A percentile compares a stretch with the other conserved stretches of the same genome.
phyloP scores from a whole-genome alignment of 2,329 filamentous ascomycete species.

The Botrytis hyacinthi region DNA sequence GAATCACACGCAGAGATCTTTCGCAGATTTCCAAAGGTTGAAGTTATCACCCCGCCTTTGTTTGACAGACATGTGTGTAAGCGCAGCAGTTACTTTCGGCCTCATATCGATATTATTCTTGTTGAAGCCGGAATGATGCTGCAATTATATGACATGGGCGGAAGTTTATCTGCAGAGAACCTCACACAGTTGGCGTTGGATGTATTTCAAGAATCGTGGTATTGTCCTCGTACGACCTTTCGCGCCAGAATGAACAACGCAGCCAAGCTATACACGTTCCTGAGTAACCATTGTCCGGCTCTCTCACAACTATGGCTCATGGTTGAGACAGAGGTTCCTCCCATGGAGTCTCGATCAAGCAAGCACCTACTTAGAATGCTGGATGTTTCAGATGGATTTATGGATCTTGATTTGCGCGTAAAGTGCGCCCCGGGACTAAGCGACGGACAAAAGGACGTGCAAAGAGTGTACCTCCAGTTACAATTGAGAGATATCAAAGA shows the following conservation, averaged over 20 bases:
- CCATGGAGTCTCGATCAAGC: fast-evolving
- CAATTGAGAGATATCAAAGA: background rate
- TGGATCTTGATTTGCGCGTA: background rate
- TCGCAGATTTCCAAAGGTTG: background rate
- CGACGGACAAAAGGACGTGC: background rate
- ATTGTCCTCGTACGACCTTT: fast-evolving
- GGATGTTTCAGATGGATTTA: background rate
- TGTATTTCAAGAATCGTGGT: background rate
- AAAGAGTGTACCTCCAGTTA: fast-evolving
- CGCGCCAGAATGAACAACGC: background rate
- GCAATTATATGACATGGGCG: background rate
- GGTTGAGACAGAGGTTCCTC: background rate
- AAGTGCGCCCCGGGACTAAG: background rate
- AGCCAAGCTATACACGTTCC: background rate
- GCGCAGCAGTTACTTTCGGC: background rate
- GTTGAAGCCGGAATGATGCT: fast-evolving
- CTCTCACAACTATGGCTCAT: background rate
- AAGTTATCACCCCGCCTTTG: background rate
- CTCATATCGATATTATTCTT: background rate
- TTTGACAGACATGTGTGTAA: fast-evolving
- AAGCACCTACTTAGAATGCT: background rate
- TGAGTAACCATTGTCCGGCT: background rate
- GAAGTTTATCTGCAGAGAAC: background rate
- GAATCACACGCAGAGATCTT: background rate
- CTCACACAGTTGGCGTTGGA: background rate